A percentile compares a stretch with the other conserved stretches of the same genome.
Conservation (phyloP, 2,329 filamentous ascomycete genomes). For the Fusarium euwallaceae region DNA sequence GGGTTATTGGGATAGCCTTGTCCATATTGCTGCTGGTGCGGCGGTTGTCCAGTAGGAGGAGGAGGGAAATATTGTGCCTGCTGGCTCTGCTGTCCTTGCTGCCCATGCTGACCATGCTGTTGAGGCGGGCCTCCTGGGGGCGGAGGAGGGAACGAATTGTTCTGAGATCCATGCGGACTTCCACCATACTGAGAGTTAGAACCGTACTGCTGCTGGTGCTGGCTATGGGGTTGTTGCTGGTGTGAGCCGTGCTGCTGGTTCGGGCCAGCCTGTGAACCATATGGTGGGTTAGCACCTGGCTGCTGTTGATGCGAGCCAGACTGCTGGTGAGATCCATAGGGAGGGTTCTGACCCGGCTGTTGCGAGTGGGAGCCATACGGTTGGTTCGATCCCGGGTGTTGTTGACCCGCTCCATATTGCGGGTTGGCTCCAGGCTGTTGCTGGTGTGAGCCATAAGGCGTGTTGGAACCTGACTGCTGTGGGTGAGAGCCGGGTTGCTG, state of each 20-base stretch:
- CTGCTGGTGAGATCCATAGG: neutral
- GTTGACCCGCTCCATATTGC: slow-evolving; percentile 29
- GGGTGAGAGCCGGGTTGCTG: slow-evolving; percentile 37
- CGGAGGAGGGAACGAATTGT: slow-evolving; percentile 44
- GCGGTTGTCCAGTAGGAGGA: slow-evolving; percentile 36
- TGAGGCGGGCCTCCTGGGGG: slow-evolving; percentile 40
- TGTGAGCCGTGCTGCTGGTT: slow-evolving; percentile 16
- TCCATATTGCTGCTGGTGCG: slow-evolving; percentile 39
- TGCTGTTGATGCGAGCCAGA: slow-evolving; percentile 34
- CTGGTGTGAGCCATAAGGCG: slow-evolving; percentile 27
- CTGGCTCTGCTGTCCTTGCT: slow-evolving; percentile 19
- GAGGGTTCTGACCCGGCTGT: neutral
- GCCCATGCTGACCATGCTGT: slow-evolving; percentile 36
- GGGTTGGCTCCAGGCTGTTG: slow-evolving; percentile 7
- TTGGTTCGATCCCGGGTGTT: slow-evolving; percentile 36
- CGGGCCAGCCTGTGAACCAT: slow-evolving; percentile 10
- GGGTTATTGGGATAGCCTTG: slow-evolving; percentile 39
- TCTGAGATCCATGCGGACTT: slow-evolving; percentile 42
- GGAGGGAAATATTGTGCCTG: slow-evolving; percentile 41
- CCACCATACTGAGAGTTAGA: slow-evolving; percentile 34
- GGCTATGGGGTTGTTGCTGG: slow-evolving; percentile 13
- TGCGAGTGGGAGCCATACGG: slow-evolving; percentile 42
- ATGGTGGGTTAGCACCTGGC: slow-evolving; percentile 33
- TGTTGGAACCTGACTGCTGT: slow-evolving; percentile 33
- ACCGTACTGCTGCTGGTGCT: slow-evolving; percentile 31